Conservation (phyloP, 257 asterid genomes). For the Buddleja alternifolia region DNA sequence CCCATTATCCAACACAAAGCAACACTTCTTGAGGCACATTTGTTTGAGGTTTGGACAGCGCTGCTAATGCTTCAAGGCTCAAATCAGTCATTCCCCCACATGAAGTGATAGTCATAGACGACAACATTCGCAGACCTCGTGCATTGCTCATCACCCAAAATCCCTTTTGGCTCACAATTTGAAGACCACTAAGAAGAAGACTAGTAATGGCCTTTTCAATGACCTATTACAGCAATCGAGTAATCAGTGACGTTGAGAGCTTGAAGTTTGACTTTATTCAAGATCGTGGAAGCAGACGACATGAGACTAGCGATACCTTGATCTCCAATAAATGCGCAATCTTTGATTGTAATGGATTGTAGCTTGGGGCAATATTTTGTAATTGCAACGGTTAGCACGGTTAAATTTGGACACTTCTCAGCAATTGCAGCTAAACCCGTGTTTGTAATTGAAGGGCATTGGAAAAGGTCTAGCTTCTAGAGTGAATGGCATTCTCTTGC, state of each 20-base stretch:
- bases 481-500: constrained; percentile 76
- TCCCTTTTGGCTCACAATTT: constrained; percentile 80
- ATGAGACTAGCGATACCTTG: constrained; percentile 72
- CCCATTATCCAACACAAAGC: constrained; percentile 74
- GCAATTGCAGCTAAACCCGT: constrained; percentile 74
- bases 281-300: constrained; percentile 46
- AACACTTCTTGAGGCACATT: constrained; percentile 61
- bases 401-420: constrained; percentile 62
- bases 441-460: constrained; percentile 71
- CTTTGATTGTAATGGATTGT: constrained; percentile 64
- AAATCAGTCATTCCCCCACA: constrained; percentile 74
- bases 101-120: constrained; percentile 60
- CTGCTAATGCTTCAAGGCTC: constrained; percentile 71
- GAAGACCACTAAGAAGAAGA: constrained; percentile 68
- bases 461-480: constrained; percentile 80
- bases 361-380: constrained; percentile 68
- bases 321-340: constrained; percentile 81
- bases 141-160: constrained; percentile 96
- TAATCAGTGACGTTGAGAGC: constrained; percentile 66
- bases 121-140: constrained; percentile 57
- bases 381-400: constrained; percentile 57
- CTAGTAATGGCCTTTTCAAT: constrained; percentile 68
- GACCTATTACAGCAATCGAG: constrained; percentile 85
- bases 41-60: constrained; percentile 72
- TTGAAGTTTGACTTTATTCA: constrained; percentile 78